A percentile compares a stretch with the other conserved stretches of the same genome.
Evolutionary conservation across 2,329 filamentous ascomycete species (phyloP).

Genomic region (Aspergillus ustus): DNA sequence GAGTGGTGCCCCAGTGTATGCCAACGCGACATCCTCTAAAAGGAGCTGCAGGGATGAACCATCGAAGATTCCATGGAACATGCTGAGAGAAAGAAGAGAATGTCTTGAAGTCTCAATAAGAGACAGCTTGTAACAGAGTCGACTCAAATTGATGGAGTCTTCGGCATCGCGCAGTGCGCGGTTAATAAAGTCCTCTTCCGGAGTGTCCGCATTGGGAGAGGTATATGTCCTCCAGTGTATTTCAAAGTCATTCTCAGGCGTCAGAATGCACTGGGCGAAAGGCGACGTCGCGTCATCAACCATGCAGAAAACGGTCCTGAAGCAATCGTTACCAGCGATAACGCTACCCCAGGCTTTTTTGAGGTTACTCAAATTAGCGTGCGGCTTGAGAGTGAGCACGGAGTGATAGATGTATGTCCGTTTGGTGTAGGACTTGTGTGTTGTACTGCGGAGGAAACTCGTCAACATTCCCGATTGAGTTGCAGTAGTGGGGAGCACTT

Average conservation of each 20-base stretch:
- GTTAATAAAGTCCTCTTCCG: constrained; percentile 27
- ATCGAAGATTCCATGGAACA: constrained; percentile 46
- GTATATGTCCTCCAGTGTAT: constrained; percentile 24
- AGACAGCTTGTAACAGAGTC: constrained; percentile 31
- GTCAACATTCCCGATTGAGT: constrained; percentile 43
- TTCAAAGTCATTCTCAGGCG: constrained; percentile 15
- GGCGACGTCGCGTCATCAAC: constrained; percentile 40
- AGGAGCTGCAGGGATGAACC: constrained; percentile 42
- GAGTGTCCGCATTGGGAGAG: constrained; percentile 9
- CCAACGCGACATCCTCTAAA: constrained; percentile 35
- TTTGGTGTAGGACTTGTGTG: constrained; percentile 17
- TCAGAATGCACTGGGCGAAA: constrained; percentile 41
- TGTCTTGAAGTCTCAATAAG: constrained; percentile 18
- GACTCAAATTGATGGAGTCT: constrained; percentile 23
- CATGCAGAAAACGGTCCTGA: constrained; percentile 38
- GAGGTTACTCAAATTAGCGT: constrained; percentile 29
- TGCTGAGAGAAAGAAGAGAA: constrained; percentile 34
- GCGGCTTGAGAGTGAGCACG: constrained; percentile 29
- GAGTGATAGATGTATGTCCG: constrained; percentile 41
- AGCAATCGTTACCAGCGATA: constrained; percentile 35
- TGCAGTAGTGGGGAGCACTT: constrained; percentile 39
- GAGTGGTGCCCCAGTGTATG: constrained; percentile 21
- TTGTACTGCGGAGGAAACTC: constrained; percentile 35
- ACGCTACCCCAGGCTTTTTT: constrained; percentile 32
- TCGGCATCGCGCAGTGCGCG: constrained; percentile 27